Evolutionary conservation across 352 stramenopile genomes (phyloP).

Genomic region (Pythium aphanidermatum): DNA sequence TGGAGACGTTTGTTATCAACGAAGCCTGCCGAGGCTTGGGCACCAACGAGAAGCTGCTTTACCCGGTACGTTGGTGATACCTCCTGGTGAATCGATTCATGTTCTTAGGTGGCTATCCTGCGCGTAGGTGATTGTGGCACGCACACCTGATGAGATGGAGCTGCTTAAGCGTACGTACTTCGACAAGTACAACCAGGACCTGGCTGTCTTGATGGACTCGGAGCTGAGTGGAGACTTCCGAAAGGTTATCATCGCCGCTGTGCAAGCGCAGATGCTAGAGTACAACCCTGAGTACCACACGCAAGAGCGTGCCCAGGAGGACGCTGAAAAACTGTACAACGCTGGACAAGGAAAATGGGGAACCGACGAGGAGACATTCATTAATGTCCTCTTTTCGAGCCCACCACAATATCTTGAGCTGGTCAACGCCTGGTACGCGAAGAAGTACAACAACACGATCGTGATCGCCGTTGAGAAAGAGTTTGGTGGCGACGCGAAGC

Average conservation of each 20-base stretch:
- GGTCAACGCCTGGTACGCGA: conserved; percentile 60
- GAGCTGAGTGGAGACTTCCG: conserved; percentile 66
- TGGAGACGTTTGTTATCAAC: conserved; percentile 62
- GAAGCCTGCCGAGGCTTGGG: conserved; percentile 39
- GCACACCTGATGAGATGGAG: conserved; percentile 63
- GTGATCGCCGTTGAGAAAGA: conserved; percentile 51
- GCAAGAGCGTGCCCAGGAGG: conserved; percentile 36
- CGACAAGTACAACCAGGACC: conserved; percentile 68
- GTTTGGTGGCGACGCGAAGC: conserved; percentile 55
- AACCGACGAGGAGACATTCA: conserved; percentile 65
- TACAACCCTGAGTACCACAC: conserved; percentile 59
- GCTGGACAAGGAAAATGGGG: conserved; percentile 67
- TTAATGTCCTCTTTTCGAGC: conserved; percentile 52
- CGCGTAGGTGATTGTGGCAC: conserved; percentile 53
- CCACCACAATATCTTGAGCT: conserved; percentile 47
- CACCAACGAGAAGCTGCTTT: conserved; percentile 63
- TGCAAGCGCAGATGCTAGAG: conserved; percentile 28
- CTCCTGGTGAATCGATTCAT: background rate
- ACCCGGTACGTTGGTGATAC: conserved; percentile 32
- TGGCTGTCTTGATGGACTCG: conserved; percentile 53
- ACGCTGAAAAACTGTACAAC: conserved; percentile 63
- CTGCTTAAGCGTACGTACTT: conserved; percentile 75
- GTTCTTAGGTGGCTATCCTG: too few relatives aligned
- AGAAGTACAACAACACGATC: conserved; percentile 61
- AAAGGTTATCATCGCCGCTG: conserved; percentile 51